Conservation (phyloP, 495 filamentous ascomycete species). For the Neohortaea acidophila region DNA sequence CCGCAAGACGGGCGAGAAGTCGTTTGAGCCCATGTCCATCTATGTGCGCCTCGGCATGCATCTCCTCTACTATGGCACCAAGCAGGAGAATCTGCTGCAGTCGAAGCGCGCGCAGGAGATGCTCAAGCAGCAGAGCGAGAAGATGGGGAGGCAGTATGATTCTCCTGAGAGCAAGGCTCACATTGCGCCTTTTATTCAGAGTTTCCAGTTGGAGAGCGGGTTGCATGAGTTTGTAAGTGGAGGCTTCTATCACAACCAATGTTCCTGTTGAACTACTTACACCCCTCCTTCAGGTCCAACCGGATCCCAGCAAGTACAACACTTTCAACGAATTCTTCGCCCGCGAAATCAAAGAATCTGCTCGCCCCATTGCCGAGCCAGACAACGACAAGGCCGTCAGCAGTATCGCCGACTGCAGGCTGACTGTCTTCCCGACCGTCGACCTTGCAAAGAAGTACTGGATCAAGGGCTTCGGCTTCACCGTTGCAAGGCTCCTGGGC, state of each 20-base stretch:
- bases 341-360: conserved; percentile 15
- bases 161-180: conserved; percentile 25
- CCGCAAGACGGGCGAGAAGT: conserved; percentile 26
- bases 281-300: conserved; percentile 13
- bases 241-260: too few species aligned
- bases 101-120: conserved; percentile 25
- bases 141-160: conserved; percentile 33
- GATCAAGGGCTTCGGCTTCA: conserved; percentile 22
- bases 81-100: conserved; percentile 29
- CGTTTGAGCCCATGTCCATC: conserved; percentile 31
- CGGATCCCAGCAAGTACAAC: conserved; percentile 24
- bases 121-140: conserved; percentile 26
- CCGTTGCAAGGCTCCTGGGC: conserved; percentile 15
- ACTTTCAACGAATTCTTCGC: conserved; percentile 22
- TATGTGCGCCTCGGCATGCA: conserved; percentile 35
- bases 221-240: conserved; percentile 23
- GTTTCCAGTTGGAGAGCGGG: conserved; percentile 22
- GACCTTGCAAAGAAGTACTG: conserved; percentile 22
- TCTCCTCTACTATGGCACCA: conserved; percentile 29
- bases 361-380: conserved; percentile 14
- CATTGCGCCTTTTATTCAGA: conserved; percentile 30
- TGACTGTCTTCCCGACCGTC: conserved; percentile 17
- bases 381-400: conserved; percentile 8
- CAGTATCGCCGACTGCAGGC: conserved; percentile 18
- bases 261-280: too few species aligned